phyloP scores from a whole-genome alignment of 805 yeast species.

The Wickerhamomyces chambardii region DNA sequence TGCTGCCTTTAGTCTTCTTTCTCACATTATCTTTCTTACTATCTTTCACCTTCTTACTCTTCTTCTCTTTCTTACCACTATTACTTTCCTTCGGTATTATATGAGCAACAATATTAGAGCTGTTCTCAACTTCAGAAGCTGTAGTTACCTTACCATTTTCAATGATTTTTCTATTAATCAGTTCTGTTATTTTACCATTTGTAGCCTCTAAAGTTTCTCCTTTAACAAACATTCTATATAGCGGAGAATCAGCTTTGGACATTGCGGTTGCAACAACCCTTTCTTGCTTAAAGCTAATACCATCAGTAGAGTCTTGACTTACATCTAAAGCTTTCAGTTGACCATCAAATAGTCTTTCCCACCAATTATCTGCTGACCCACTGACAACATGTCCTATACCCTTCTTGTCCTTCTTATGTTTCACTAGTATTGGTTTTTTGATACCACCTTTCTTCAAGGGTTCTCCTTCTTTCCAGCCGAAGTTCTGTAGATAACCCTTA shows the following conservation, averaged over 20 bases:
- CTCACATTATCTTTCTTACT: conserved; percentile 13
- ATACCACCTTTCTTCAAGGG: conserved; percentile 75
- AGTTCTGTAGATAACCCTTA: conserved; percentile 57
- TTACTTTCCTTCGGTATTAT: conserved; percentile 11
- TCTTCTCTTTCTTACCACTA: conserved; percentile 6
- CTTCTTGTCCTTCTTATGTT: conserved; percentile 82
- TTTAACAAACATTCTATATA: conserved; percentile 78
- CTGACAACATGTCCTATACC: conserved; percentile 73
- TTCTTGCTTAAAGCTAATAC: conserved; percentile 45
- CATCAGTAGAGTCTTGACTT: conserved; percentile 14
- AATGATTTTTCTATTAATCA: not conserved
- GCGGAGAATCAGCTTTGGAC: conserved; percentile 52
- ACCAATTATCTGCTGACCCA: conserved; percentile 76
- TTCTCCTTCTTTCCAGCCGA: conserved; percentile 92
- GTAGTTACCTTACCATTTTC: no score
- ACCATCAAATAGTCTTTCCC: conserved; percentile 95
- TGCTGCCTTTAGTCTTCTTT: conserved; percentile 5
- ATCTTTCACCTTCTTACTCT: conserved; percentile 9
- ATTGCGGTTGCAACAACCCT: conserved; percentile 35
- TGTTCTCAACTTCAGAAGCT: no score
- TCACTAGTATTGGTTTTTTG: conserved; percentile 77
- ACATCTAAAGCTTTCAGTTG: conserved; percentile 76
- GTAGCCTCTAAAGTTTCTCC: conserved; percentile 86
- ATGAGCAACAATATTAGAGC: no score
- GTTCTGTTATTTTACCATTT: conserved; percentile 29